phyloP scores from a whole-genome alignment of 306 rosid genomes.

The Vachellia collinsii region DNA sequence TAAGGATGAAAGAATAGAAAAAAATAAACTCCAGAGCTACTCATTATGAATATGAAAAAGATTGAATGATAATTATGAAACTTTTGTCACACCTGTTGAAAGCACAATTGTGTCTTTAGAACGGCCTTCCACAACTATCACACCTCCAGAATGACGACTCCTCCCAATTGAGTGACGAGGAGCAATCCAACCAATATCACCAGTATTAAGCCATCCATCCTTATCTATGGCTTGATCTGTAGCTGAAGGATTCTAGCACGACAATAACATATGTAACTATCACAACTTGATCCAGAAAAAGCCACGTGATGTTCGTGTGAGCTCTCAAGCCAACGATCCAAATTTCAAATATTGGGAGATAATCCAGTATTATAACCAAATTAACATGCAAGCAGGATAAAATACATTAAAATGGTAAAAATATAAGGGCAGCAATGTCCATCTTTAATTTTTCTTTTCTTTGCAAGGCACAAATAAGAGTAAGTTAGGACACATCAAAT shows the following conservation, averaged over 20 bases:
- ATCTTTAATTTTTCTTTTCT: background rate
- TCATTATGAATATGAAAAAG: background rate
- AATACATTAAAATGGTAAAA: background rate
- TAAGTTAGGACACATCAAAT: background rate
- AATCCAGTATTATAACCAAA: background rate
- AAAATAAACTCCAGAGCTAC: background rate
- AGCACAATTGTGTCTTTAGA: conserved; percentile 97
- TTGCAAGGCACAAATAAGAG: background rate
- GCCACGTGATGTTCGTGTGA: background rate
- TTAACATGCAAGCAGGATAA: background rate
- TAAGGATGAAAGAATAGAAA: background rate
- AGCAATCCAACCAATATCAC: conserved; percentile 92
- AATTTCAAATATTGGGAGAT: conserved; percentile 24
- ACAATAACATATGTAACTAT: conserved; percentile 40
- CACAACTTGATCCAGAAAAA: conserved; percentile 27
- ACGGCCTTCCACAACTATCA: conserved; percentile 86
- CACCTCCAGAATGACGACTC: conserved; percentile 70
- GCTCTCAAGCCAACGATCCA: conserved; percentile 7
- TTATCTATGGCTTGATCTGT: conserved; percentile 68
- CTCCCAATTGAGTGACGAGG: conserved; percentile 79
- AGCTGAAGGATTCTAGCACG: conserved; percentile 72
- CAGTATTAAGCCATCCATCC: conserved; percentile 90
- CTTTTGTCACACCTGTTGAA: conserved; percentile 64
- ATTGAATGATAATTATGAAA: background rate
- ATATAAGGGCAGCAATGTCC: background rate